These are phyloP conservation scores for Phylloboletellus chloephorus DNA, from an alignment of 1,284 basidiomycete species.

Conservation along the genomic window DNA sequence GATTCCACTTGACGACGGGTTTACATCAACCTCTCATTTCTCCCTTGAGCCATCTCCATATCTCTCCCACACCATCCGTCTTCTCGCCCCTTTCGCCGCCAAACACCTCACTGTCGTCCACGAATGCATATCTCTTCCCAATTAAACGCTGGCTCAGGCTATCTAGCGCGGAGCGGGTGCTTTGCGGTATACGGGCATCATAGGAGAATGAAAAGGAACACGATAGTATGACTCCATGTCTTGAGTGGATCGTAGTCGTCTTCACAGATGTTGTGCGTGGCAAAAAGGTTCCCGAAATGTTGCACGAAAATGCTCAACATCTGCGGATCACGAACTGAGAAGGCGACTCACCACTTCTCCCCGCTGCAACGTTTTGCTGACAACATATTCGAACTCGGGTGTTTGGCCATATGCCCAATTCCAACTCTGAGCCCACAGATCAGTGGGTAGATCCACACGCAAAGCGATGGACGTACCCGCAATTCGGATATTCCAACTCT, in stretches of 20 bases:
- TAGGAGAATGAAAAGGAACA: conserved; percentile 38
- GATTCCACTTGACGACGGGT: too few relatives aligned
- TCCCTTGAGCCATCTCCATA: conserved; percentile 24
- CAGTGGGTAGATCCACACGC: conserved; percentile 3
- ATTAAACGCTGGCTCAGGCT: conserved; percentile 30
- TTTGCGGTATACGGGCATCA: conserved; percentile 7
- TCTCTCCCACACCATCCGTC: conserved; percentile 3
- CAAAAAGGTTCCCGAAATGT: too few relatives aligned
- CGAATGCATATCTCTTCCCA: conserved; percentile 47
- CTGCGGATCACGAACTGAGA: not conserved
- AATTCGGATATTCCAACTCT: conserved; percentile 67
- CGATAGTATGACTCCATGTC: conserved; percentile 56
- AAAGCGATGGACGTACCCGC: conserved; percentile 39
- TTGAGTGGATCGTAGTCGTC: conserved; percentile 42
- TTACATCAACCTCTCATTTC: conserved; percentile 17
- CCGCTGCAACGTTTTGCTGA: conserved; percentile 51
- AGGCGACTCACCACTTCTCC: conserved; percentile 46
- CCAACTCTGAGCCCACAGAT: conserved; percentile 61
- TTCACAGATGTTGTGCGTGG: too few relatives aligned
- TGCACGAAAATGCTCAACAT: not conserved
- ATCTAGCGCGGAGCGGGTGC: conserved; percentile 18
- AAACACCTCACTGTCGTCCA: conserved; percentile 29
- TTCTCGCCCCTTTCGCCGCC: not conserved
- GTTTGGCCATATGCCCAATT: conserved; percentile 93
- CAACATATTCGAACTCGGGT: conserved; percentile 78